Evolutionary conservation across 345 rosid species (phyloP).

Genomic region (Populus deltoides): DNA sequence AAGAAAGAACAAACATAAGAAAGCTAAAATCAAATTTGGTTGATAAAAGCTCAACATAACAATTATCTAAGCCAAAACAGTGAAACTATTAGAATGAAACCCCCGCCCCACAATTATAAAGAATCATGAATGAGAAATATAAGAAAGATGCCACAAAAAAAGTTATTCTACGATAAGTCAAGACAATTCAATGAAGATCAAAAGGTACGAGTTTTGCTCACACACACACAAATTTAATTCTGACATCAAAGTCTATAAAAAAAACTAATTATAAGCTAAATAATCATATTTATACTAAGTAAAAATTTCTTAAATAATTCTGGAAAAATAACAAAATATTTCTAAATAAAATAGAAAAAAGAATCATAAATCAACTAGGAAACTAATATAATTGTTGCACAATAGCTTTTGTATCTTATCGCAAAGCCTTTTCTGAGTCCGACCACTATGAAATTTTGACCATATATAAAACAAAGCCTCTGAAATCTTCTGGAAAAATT

Average conservation of each 20-base stretch:
- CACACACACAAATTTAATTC: too few relatives aligned
- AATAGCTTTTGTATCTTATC: too few relatives aligned
- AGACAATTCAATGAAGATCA: not conserved
- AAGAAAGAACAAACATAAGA: too few relatives aligned
- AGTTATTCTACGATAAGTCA: not conserved
- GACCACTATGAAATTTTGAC: too few relatives aligned
- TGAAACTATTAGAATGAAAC: too few relatives aligned
- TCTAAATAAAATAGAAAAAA: not conserved
- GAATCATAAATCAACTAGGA: not conserved
- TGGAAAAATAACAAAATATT: not conserved
- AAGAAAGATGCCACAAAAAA: too few relatives aligned
- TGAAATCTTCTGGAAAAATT: too few relatives aligned
- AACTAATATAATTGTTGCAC: not conserved
- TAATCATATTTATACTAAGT: not conserved
- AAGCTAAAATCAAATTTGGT: too few relatives aligned
- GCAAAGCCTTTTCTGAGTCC: accelerated
- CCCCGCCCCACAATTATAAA: too few relatives aligned
- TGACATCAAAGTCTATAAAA: not conserved
- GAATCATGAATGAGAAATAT: not conserved
- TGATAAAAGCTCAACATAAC: not conserved
- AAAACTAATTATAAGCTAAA: not conserved
- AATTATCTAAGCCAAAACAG: too few relatives aligned
- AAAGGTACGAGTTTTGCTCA: not conserved
- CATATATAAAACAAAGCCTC: too few relatives aligned
- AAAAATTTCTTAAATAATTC: not conserved